Evolutionary conservation across 331 rosid species (phyloP), one percentile per base, ranked within the genome.

Genomic region (Quercus lobata): DNA sequence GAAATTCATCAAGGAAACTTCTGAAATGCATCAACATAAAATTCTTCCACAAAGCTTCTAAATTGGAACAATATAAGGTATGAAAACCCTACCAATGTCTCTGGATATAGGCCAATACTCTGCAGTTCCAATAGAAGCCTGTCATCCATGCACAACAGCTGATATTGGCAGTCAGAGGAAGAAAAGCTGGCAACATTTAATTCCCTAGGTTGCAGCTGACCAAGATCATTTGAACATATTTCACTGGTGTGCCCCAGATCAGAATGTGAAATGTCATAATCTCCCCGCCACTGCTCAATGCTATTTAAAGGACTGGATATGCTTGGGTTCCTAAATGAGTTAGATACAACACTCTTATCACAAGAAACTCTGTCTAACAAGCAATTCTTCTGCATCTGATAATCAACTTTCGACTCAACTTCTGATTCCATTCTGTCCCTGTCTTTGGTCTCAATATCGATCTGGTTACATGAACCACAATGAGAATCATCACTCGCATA

Each of bases 401-500:
- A 66, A 83, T 90, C 92, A 57, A 81, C 92, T 54, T 78, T 78
- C 3, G 97, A 92, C 87, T 94, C 98, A 76, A 86, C 93, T 84
- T 94, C 98, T 78, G 90, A 88, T 75, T 94, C 97, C 71, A 91
- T 81, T 85, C 88, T 87, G 72, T 92, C 97, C 86, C 92, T 82
- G 82, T 89, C 97, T 91, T 84, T 92, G 86, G 92, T 87, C 71
- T 91, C 98, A 84, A 88, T 82, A 57, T 90, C 98, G 61, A 84
- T 83, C 70, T 80, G 97, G 87, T 88, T 92, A 92, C 97, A 92
- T 56, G 98, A 94, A 73, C 92, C 97, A 79, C 97, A 90, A 78
- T 89, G 93, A 86, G 97, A 94, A 88, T 92, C 97, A 81, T 92
- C 98, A 86, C 97, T 91, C 0, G 88, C 87, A 85, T 82, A 85